Evolutionary conservation across 306 rosid genomes (phyloP).

Genomic region (Pyrus pyrifolia): DNA sequence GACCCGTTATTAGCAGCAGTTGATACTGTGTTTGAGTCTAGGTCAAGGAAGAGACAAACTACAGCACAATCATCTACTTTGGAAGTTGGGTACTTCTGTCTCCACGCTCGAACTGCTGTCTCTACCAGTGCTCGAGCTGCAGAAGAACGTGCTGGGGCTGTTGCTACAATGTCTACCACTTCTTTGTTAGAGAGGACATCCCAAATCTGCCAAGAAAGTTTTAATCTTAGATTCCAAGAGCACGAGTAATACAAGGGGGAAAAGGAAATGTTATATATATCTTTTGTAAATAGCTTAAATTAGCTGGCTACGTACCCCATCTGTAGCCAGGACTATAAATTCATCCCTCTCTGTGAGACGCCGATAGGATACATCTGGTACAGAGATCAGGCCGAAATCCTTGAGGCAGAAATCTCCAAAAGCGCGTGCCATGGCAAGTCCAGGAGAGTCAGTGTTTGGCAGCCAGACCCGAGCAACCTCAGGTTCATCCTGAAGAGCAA

Average conservation of each 20-base stretch:
- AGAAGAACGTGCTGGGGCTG: constrained; percentile 48
- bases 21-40: constrained; percentile 29
- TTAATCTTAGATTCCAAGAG: constrained; percentile 10
- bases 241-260: background rate
- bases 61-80: constrained; percentile 97
- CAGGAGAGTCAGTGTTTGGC: constrained; percentile 89
- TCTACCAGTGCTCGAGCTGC: constrained; percentile 85
- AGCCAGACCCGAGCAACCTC: constrained; percentile 96
- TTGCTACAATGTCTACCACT: constrained; percentile 80
- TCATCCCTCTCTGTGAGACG: constrained; percentile 66
- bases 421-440: constrained; percentile 99
- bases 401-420: constrained; percentile 98
- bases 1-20: constrained; percentile 42
- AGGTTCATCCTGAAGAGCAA: constrained; percentile 95
- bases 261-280: background rate
- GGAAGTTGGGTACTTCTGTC: constrained; percentile 80
- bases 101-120: constrained; percentile 83
- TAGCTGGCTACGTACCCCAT: constrained; percentile 59
- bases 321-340: constrained; percentile 89
- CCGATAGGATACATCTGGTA: constrained; percentile 75
- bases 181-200: constrained; percentile 94
- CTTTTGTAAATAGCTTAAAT: background rate
- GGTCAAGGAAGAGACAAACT: constrained; percentile 75
- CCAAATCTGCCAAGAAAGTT: constrained; percentile 59
- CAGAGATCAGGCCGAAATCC: constrained; percentile 93